phyloP scores from a whole-genome alignment of 352 stramenopile genomes.

The Phytopythium mirpurense region DNA sequence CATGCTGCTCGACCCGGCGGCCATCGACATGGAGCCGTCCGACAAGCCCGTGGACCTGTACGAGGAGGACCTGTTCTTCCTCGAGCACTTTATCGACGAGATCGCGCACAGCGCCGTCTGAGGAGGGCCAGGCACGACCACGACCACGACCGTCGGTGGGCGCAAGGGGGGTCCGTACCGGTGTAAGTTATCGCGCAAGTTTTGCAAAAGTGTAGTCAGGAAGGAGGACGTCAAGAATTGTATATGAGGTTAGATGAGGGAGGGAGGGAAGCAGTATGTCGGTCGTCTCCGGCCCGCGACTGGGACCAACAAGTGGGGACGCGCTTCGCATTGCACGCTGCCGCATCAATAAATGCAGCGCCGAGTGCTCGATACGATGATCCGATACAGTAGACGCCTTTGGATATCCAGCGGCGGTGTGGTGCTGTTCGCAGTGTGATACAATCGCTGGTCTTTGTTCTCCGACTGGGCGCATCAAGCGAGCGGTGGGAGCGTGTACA shows the following conservation, averaged over 20 bases:
- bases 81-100: slow-evolving; percentile 78
- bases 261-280: not conserved
- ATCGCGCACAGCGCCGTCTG: slow-evolving; percentile 48
- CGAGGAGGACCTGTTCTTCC: slow-evolving; percentile 74
- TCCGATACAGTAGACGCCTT: too few relatives aligned
- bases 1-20: slow-evolving; percentile 66
- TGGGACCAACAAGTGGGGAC: not conserved
- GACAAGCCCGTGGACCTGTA: slow-evolving; percentile 72
- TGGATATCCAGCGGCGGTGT: too few relatives aligned
- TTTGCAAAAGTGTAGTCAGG: slow-evolving; percentile 3
- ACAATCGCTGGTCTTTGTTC: too few relatives aligned
- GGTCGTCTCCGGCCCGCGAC: not conserved
- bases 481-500: too few relatives aligned
- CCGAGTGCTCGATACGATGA: too few relatives aligned
- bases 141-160: too few relatives aligned
- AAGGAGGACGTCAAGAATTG: too few relatives aligned
- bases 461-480: too few relatives aligned
- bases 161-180: too few relatives aligned
- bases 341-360: not conserved
- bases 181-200: slow-evolving; percentile 6
- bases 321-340: too few relatives aligned
- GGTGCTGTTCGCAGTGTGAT: too few relatives aligned
- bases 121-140: not conserved
- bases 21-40: slow-evolving; percentile 72
- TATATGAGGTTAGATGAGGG: not conserved